Base-by-base conservation (phyloP, 495 filamentous ascomycete species). In the Penicillium goetzii region DNA sequence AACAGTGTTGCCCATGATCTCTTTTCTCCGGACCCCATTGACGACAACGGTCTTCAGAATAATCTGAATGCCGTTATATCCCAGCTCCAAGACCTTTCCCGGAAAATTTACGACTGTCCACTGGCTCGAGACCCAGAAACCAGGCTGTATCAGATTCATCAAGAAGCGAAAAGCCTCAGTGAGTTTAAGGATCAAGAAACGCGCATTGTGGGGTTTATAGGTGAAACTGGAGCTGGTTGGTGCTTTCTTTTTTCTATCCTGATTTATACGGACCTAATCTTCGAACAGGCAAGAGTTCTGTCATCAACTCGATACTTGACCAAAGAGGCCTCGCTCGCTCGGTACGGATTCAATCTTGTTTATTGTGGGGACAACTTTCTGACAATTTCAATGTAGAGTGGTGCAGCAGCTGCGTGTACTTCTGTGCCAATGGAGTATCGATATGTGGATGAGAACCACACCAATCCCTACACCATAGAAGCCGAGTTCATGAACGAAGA, bases 171-270 rank as follows among this genome's bases (percentile, higher is more conserved):
- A 52, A 52, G 30, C 17, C 49, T 52, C 12, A 52, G 49, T 11
- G 25, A 28, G 25, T 52, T 28, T 5, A 32, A 52, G 49, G 49
- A 52, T n/a, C 49, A 32, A 11, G 23, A 52, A 52, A n/a, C 23
- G 17, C 49, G 49, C 28, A 52, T 52, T n/a, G 21, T 52, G 9
- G 49, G 49, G n/a, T 52, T 52, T 25, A 52, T 52, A 15, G 49
- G 49, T 7, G 49, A 52, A n/a, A 52, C 49, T 11, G 49, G 49
- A 52, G 49, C 25, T 6, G 25, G 49, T 26, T 10, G 4, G 49
- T 52, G 25, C 23, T 21, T 21, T 21, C n/a, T 21, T 19, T 6
- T 19, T 43, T 19, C 11, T 19, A 21, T 9, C 1, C n/a, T 40
- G 17, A 43, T 43, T 8, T 21, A 3, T n/a, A 21, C 40, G 9